Evolutionary conservation across 768 basidiomycete genomes (phyloP).

Genomic region (Lactarius pseudohatsudake): DNA sequence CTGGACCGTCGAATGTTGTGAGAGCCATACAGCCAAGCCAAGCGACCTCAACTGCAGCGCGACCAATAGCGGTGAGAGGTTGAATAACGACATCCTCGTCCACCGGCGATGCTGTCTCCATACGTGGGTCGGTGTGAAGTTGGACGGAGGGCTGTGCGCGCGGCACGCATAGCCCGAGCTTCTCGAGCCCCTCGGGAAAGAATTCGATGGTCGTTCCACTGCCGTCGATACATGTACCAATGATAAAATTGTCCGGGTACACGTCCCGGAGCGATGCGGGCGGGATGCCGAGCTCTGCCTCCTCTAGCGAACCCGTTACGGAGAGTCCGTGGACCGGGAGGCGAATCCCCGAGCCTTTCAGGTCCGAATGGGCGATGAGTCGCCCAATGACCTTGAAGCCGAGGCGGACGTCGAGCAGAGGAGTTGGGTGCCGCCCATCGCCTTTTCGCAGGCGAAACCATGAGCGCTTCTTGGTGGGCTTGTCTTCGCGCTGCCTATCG

Average conservation of each 20-base stretch:
- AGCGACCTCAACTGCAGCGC: conserved; percentile 52
- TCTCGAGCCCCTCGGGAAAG: conserved; percentile 72
- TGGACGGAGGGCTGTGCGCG: conserved; percentile 23
- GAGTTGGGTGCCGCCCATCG: conserved; percentile 18
- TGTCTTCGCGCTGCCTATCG: conserved; percentile 37
- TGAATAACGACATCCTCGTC: conserved; percentile 46
- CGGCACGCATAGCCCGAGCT: conserved; percentile 61
- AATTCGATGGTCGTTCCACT: conserved; percentile 69
- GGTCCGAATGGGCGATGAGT: conserved; percentile 67
- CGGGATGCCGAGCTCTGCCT: conserved; percentile 38
- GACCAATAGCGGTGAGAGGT: conserved; percentile 47
- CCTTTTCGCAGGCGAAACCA: conserved; percentile 37
- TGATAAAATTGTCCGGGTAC: conserved; percentile 44
- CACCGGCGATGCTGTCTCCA: conserved; percentile 42
- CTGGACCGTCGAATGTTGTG: conserved; percentile 39
- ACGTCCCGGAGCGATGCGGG: conserved; percentile 40
- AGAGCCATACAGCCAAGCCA: conserved; percentile 56
- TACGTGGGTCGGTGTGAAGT: conserved; percentile 12
- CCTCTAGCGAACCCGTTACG: conserved; percentile 58
- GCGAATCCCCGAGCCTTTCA: conserved; percentile 71
- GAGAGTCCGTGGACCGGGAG: conserved; percentile 70
- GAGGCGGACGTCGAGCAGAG: conserved; percentile 47
- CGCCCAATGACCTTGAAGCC: conserved; percentile 75
- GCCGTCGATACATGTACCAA: conserved; percentile 62
- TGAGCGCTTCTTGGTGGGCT: conserved; percentile 45